A percentile compares a stretch with the other conserved stretches of the same genome.
These are phyloP conservation scores for Alternaria gansuensis DNA, from an alignment of 2,329 filamentous ascomycete genomes.

Conservation along the genomic window DNA sequence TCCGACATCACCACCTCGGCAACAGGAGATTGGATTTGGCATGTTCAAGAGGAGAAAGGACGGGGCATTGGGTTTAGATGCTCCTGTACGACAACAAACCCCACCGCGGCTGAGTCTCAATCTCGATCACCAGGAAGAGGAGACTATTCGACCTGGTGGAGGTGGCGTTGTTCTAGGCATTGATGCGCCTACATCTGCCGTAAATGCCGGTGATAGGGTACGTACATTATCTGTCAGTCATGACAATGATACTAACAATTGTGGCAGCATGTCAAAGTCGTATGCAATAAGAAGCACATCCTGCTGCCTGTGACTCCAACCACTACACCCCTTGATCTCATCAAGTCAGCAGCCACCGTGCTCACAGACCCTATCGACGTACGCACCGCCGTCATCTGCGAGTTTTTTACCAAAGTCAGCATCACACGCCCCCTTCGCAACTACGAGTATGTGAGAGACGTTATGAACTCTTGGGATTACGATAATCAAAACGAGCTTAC, in stretches of 20 bases:
- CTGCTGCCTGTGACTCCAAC: slow-evolving; percentile 76
- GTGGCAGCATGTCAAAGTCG: slow-evolving; percentile 72
- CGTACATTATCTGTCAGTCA: slow-evolving; percentile 42
- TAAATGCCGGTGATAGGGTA: slow-evolving; percentile 80
- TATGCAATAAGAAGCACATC: slow-evolving; percentile 74
- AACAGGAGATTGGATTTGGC: slow-evolving; percentile 44
- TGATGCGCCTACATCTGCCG: slow-evolving; percentile 81
- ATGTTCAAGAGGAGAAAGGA: slow-evolving; percentile 49
- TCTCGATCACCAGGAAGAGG: slow-evolving; percentile 33
- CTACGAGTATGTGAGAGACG: slow-evolving; percentile 85
- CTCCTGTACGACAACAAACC: slow-evolving; percentile 25
- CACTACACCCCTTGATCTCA: slow-evolving; percentile 77
- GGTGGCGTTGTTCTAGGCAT: slow-evolving; percentile 63
- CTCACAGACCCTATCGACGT: slow-evolving; percentile 72
- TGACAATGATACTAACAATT: slow-evolving; percentile 27
- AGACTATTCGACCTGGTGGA: slow-evolving; percentile 56
- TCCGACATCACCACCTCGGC: slow-evolving; percentile 42
- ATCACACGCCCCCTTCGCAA: slow-evolving; percentile 82
- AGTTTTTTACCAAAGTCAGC: slow-evolving; percentile 77
- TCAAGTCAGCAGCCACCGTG: slow-evolving; percentile 70
- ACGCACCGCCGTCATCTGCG: slow-evolving; percentile 74
- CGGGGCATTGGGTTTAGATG: slow-evolving; percentile 37
- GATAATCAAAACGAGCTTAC: slow-evolving; percentile 79
- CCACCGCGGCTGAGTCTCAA: slow-evolving; percentile 38
- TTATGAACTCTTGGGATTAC: slow-evolving; percentile 91